Conservation (phyloP, 768 basidiomycete genomes). For the Xerocomus brunneocitrinus region DNA sequence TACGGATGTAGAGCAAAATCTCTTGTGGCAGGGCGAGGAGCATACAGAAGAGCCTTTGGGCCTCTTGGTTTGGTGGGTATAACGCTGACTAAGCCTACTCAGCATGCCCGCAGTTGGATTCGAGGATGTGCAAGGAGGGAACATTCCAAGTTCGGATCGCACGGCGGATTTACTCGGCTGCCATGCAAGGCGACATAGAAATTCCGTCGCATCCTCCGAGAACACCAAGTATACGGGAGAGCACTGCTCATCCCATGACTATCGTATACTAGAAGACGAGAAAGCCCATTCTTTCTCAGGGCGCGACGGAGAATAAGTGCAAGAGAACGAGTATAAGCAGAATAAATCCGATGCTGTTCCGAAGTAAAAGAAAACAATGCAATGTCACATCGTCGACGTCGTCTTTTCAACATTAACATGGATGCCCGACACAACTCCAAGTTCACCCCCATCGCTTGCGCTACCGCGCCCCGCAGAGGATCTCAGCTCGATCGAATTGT, state of each 20-base stretch:
- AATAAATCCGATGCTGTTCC: constrained; percentile 27
- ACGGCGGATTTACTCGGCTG: too few relatives aligned
- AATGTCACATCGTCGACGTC: constrained; percentile 42
- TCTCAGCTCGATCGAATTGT: constrained; percentile 40
- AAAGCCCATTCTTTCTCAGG: constrained; percentile 9
- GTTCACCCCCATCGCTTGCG: constrained; percentile 21
- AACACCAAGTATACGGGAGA: constrained; percentile 8
- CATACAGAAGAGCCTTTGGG: constrained; percentile 6
- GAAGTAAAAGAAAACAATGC: constrained; percentile 15
- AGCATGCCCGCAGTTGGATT: too few relatives aligned
- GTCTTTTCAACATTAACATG: constrained; percentile 61
- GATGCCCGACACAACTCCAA: constrained; percentile 37
- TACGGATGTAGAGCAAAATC: constrained; percentile 55
- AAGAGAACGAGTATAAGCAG: constrained; percentile 21
- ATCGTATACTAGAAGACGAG: constrained; percentile 20
- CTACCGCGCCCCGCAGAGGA: constrained; percentile 14
- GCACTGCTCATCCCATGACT: constrained; percentile 15
- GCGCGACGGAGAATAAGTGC: constrained; percentile 13
- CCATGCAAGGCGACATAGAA: not conserved
- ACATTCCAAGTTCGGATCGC: too few relatives aligned
- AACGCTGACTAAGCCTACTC: too few relatives aligned
- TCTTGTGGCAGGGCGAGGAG: constrained; percentile 49
- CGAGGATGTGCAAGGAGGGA: too few relatives aligned
- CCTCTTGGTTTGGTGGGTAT: too few relatives aligned
- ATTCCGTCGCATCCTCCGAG: not conserved